Evolutionary conservation across 768 basidiomycete genomes (phyloP), one percentile per base, ranked within the genome.

Genomic region (Pisolithus marmoratus): DNA sequence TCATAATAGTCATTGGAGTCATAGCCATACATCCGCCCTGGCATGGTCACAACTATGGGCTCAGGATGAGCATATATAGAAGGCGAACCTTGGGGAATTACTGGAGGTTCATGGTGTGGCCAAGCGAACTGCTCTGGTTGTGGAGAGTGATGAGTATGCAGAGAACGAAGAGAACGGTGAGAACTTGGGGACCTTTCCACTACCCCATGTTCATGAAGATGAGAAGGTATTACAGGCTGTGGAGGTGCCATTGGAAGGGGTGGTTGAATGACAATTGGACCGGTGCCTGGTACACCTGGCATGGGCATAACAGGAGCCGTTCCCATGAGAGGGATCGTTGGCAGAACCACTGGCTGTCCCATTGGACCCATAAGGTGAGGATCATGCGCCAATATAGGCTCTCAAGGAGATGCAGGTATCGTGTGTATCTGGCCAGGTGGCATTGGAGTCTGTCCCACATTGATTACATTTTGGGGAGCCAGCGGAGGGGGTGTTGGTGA

Each of bases 91-190:
- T 14, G 58, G 29, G 7, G 1, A 17, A 47, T 5, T 12, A 36
- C 19, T 12, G 31, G 31, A 1, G 1, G 19, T 6, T 12, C 45
- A 22, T 1, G 7, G 6, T 22, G 31, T 36, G 46, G 46, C 19
- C 17, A 26, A 45, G 27, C 17, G 24, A 7, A 17, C 5, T 17
- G 43, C 6, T 12, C 24, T 1, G 58, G 46, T 23, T 14, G 34
- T 34, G 67, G 66, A 48, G 62, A 58, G 20, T 44, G 62, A 12
- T 55, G 60, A n/a, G 36, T 63, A 27, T 53, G n/a, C n/a, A n/a
- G n/a, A n/a, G n/a, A n/a, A n/a, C n/a, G n/a, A n/a, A n/a, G n/a
- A n/a, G n/a, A n/a, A n/a, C n/a, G 53, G 23, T 48, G 41, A 34
- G 36, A 58, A 11, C 58, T 34, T 14, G 34, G 11, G 12, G 34